These are phyloP conservation scores for Leishmania tropica DNA, from an alignment of 208 protist species.

Conservation along the genomic window DNA sequence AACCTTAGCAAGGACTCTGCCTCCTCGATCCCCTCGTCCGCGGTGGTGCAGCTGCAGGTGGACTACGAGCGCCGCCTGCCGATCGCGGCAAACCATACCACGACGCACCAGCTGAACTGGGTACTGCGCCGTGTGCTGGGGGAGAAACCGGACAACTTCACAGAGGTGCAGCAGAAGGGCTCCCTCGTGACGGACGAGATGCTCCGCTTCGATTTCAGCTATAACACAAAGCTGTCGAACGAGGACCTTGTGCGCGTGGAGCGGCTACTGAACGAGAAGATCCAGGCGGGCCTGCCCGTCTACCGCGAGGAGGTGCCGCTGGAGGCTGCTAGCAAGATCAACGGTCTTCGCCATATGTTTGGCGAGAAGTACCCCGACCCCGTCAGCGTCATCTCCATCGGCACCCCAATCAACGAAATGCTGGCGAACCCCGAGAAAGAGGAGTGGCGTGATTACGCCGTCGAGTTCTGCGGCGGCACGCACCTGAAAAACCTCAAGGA, in stretches of 20 bases:
- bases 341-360: conserved; percentile 94
- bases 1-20: conserved; percentile 65
- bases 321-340: conserved; percentile 70
- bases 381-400: conserved; percentile 98
- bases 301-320: conserved; percentile 92
- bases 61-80: conserved; percentile 87
- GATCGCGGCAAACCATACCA: conserved; percentile 96
- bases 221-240: conserved; percentile 72
- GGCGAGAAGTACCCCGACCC: conserved; percentile 99
- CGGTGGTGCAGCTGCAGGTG: conserved; percentile 80
- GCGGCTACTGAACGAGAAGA: conserved; percentile 85
- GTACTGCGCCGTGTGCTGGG: conserved; percentile 93
- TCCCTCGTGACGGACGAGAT: conserved; percentile 92
- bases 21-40: conserved; percentile 67
- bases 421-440: conserved; percentile 87
- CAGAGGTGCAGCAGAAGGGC: conserved; percentile 95
- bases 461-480: conserved; percentile 99
- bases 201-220: conserved; percentile 98
- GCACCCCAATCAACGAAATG: conserved; percentile 89
- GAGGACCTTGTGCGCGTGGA: conserved; percentile 92
- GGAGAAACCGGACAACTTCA: conserved; percentile 77
- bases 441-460: conserved; percentile 87
- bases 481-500: conserved; percentile 91
- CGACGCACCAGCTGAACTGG: conserved; percentile 98
- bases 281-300: conserved; percentile 78